Evolutionary conservation across 176 grass and related monocot species (phyloP).

Genomic region (Oryza longistaminata): DNA sequence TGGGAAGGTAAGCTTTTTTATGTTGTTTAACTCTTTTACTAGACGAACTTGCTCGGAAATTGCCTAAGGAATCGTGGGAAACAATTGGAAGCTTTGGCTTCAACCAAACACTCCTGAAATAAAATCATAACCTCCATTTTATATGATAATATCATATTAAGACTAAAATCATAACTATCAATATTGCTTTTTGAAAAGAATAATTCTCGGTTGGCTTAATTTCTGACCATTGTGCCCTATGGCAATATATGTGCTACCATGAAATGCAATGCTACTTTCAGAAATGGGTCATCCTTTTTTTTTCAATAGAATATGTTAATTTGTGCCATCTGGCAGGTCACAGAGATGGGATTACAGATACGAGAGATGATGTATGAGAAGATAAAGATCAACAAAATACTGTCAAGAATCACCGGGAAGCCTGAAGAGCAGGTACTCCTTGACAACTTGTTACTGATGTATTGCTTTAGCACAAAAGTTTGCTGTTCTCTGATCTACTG

Average conservation of each 20-base stretch:
- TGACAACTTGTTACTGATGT: constrained; percentile 16
- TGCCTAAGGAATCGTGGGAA: background rate
- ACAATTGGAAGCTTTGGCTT: background rate
- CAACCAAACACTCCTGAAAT: background rate
- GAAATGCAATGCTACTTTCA: background rate
- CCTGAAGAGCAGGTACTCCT: constrained; percentile 65
- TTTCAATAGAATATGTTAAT: constrained; percentile 18
- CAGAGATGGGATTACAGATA: constrained; percentile 69
- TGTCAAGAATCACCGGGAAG: constrained; percentile 94
- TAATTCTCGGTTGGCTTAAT: background rate
- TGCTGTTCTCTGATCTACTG: constrained; percentile 12
- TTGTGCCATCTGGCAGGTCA: constrained; percentile 40
- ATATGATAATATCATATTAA: background rate
- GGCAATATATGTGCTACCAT: background rate
- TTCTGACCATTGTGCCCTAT: background rate
- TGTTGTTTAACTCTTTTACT: constrained; percentile 15
- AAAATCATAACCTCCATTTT: background rate
- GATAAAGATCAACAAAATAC: constrained; percentile 90
- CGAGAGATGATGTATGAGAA: constrained; percentile 88
- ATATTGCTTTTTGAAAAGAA: background rate
- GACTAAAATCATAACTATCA: background rate
- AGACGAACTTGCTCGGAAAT: background rate
- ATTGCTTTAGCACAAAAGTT: constrained; percentile 7
- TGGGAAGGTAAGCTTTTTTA: constrained; percentile 56
- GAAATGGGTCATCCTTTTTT: background rate